Evolutionary conservation across 495 filamentous ascomycete genomes (phyloP), one percentile per base, ranked within the genome.

Genomic region (Hyaloscypha finlandica): DNA sequence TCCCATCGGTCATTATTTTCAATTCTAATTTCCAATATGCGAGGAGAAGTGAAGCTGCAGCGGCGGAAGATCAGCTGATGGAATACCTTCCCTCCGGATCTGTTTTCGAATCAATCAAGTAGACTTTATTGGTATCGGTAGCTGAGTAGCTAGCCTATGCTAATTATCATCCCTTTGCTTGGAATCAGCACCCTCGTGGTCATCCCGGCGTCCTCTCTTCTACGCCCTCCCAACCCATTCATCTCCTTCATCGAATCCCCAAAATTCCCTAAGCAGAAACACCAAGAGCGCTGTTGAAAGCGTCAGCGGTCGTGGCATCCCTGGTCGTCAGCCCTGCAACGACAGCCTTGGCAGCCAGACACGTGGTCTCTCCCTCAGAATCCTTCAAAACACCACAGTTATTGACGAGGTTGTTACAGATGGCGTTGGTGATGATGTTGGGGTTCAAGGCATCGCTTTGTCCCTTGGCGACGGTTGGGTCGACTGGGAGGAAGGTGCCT

Each of bases 391-490:
- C 80, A 51, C 75, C 75, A 65, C 78, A 80, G 19, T 77, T 72
- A 61, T 71, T 71, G n/a, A 71, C 86, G 62, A 87, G 72, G 59
- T 77, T 66, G 70, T 86, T 83, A 73, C 84, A 86, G 1, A 86
- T 80, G 64, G 83, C 81, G 80, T 87, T 88, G 77, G 85, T 86
- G 79, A 88, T 89, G 81, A 88, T 89, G 77, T 83, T 84, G 66
- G 83, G 83, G 78, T 85, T 85, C 58, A 86, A 75, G 0, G 83
- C 83, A 67, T 85, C 78, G n/a, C 79, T 68, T 74, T 85, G 81
- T 55, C 81, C 81, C 70, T 79, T 73, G 52, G 74, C 73, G 35
- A 83, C 80, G 56, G 79, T 70, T 4, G 77, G 64, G 71, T 85
- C 83, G 59, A 73, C 75, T 52, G 83, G 73, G 63, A 81, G 78